Base-by-base conservation (phyloP, 331 rosid genomes). In the Saraca asoca region DNA sequence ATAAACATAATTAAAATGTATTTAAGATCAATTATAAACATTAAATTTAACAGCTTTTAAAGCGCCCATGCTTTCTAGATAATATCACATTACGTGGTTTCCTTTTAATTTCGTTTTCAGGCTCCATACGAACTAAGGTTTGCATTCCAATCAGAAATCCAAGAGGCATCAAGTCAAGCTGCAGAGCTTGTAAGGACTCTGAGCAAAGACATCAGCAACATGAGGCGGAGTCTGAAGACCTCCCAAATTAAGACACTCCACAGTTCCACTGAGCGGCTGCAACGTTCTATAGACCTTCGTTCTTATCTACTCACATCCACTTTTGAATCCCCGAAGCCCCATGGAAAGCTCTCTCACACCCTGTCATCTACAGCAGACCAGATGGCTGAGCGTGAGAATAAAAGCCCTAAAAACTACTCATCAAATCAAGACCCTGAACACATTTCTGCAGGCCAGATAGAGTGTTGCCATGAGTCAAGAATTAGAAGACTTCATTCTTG, bases 401-500 rank as follows among this genome's bases (percentile, higher is more conserved):
- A 70, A 16, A 51, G 63, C 62, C 59, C 35, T 0, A 72, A 70
- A 16, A 75, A 38, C 55, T 59, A 58, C 64, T 64, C 62, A 18
- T 24, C 31, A 24, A 24, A 24, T 3, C 31, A 24, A 1, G 31
- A 1, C 1, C 2, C 31, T 1, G 31, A 71, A 58, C 68, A 71
- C 66, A 53, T 43, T 51, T 31, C 46, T 7, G 8, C 31, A 7
- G 12, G 54, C 29, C 56, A 56, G 33, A 17, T 65, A 20, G 82
- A 85, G 18, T 57, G n/a, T n/a, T 73, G 66, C 39, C 79, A 79
- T 56, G 84, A 76, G 14, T 71, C 83, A 0, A 82, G 85, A 73
- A 81, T 83, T 0, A 82, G 85, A 73, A 81, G 94, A 69, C 75
- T 64, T 29, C 78, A 86, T 65, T 87, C 94, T 0, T 89, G 96